Conservation (phyloP, 345 rosid genomes). For the Hibiscus mutabilis region DNA sequence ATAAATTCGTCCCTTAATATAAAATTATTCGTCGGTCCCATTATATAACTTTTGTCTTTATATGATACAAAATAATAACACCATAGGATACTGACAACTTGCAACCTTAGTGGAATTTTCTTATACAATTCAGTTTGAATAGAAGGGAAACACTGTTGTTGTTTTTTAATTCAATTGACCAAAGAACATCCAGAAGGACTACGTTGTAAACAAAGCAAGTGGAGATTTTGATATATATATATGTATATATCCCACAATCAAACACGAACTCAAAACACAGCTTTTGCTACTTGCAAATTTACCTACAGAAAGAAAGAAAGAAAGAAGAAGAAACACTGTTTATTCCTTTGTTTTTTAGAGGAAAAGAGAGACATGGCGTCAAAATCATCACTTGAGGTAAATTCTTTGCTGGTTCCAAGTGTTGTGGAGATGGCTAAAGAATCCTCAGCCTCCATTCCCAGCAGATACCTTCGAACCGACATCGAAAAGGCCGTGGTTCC, state of each 20-base stretch:
- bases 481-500: constrained; percentile 1
- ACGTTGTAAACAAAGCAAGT: neutral
- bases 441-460: constrained; percentile 23
- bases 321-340: neutral
- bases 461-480: constrained; percentile 23
- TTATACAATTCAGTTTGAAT: neutral
- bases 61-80: no score
- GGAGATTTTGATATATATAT: neutral
- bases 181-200: neutral
- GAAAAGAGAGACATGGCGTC: neutral
- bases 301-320: neutral
- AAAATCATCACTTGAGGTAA: neutral
- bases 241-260: neutral
- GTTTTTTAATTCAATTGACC: neutral
- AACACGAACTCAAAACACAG: neutral
- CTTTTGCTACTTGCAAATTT: neutral
- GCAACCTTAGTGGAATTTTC: neutral
- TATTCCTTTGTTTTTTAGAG: no score
- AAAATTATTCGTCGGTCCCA: no score
- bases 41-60: no score
- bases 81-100: neutral
- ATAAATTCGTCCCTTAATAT: no score
- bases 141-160: neutral
- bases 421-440: constrained; percentile 34
- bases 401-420: constrained; percentile 21